phyloP scores from a whole-genome alignment of 306 rosid genomes.

The Ochetophila trinervis region DNA sequence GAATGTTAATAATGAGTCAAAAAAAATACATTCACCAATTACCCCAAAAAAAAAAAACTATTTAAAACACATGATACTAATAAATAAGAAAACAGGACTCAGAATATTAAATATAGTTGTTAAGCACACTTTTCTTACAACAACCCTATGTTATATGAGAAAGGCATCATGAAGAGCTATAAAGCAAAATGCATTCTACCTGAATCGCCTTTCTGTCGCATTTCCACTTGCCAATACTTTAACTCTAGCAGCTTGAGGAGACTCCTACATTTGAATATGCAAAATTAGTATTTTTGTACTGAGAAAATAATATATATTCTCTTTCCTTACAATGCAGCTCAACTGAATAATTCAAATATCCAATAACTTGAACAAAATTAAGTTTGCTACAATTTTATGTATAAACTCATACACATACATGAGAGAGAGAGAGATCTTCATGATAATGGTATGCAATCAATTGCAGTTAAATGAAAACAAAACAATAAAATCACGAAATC shows the following conservation, averaged over 20 bases:
- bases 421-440: neutral
- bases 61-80: too few relatives aligned
- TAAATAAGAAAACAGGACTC: neutral
- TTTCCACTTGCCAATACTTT: conserved; percentile 97
- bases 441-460: neutral
- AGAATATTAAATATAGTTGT: neutral
- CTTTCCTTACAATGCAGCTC: neutral
- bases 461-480: too few relatives aligned
- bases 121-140: neutral
- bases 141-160: neutral
- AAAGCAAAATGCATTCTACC: conserved; percentile 39
- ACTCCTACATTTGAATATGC: conserved; percentile 52
- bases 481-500: too few relatives aligned
- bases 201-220: conserved; percentile 96
- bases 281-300: neutral
- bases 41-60: too few relatives aligned
- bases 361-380: neutral
- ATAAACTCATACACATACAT: neutral
- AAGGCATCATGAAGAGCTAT: neutral
- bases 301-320: neutral
- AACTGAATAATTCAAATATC: neutral
- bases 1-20: neutral
- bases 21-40: too few relatives aligned
- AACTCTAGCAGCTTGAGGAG: conserved; percentile 99
- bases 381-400: too few relatives aligned